phyloP scores from a whole-genome alignment of 345 rosid species.

The Corchorus olitorius region DNA sequence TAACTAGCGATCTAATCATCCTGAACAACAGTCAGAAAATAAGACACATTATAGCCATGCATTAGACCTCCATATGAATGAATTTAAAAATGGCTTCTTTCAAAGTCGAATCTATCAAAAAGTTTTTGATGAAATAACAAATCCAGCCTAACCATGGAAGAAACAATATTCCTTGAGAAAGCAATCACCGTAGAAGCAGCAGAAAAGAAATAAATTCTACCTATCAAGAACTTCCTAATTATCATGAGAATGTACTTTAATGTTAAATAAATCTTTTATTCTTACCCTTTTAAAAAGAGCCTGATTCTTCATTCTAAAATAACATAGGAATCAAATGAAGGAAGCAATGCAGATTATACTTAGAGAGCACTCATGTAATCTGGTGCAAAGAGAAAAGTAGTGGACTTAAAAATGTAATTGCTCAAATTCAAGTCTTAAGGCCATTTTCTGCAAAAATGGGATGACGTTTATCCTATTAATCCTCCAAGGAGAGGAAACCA shows the following conservation, averaged over 20 bases:
- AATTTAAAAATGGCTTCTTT: background rate
- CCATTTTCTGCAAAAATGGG: background rate
- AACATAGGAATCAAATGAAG: background rate
- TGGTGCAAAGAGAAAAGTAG: background rate
- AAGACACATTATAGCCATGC: background rate
- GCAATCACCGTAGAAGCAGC: background rate
- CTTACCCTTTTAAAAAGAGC: background rate
- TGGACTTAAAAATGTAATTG: background rate
- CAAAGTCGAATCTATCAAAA: too few species aligned
- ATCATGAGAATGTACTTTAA: background rate
- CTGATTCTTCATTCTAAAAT: background rate
- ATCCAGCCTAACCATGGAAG: background rate
- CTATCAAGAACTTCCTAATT: background rate
- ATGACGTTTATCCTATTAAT: background rate
- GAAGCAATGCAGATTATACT: background rate
- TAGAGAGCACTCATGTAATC: background rate
- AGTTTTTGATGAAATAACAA: background rate
- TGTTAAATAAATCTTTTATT: background rate
- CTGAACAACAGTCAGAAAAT: background rate
- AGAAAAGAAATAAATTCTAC: background rate
- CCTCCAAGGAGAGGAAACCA: background rate
- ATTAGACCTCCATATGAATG: background rate
- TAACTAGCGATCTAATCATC: background rate
- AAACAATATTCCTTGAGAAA: background rate
- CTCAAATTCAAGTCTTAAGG: background rate